Evolutionary conservation across 805 yeast species (phyloP).

Genomic region (Yarrowia sp.): DNA sequence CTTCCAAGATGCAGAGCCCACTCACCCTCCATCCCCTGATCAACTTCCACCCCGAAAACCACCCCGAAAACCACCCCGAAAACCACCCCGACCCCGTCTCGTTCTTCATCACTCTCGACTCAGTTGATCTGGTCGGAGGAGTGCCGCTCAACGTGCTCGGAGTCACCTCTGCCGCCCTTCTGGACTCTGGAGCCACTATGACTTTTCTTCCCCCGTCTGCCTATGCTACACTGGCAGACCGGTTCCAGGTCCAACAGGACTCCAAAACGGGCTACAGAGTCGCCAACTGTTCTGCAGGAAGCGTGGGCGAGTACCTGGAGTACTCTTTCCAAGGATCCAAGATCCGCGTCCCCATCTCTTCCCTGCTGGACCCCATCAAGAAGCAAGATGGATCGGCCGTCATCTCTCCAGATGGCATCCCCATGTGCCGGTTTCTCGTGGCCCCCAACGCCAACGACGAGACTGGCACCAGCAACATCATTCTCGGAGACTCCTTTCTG

Average conservation of each 20-base stretch:
- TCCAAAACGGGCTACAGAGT: constrained; percentile 23
- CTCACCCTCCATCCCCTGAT: constrained; percentile 36
- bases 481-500: constrained; percentile 59
- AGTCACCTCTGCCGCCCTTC: constrained; percentile 33
- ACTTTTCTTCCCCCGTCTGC: constrained; percentile 46
- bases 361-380: constrained; percentile 40
- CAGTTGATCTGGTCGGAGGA: constrained; percentile 28
- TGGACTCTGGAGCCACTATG: constrained; percentile 59
- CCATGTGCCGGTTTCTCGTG: constrained; percentile 30
- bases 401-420: neutral
- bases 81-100: neutral
- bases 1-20: constrained; percentile 41
- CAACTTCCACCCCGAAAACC: constrained; percentile 29
- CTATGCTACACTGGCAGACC: neutral
- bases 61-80: neutral
- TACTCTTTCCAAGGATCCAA: constrained; percentile 89
- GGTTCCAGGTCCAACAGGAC: neutral
- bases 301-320: constrained; percentile 78
- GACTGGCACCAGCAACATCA: neutral
- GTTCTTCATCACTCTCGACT: constrained; percentile 6
- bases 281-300: neutral
- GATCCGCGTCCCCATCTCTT: constrained; percentile 83
- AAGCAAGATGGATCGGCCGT: neutral
- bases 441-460: neutral
- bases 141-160: constrained; percentile 25